Conservation (phyloP, 2,329 filamentous ascomycete genomes). For the Graphiopsis chlorocephala region DNA sequence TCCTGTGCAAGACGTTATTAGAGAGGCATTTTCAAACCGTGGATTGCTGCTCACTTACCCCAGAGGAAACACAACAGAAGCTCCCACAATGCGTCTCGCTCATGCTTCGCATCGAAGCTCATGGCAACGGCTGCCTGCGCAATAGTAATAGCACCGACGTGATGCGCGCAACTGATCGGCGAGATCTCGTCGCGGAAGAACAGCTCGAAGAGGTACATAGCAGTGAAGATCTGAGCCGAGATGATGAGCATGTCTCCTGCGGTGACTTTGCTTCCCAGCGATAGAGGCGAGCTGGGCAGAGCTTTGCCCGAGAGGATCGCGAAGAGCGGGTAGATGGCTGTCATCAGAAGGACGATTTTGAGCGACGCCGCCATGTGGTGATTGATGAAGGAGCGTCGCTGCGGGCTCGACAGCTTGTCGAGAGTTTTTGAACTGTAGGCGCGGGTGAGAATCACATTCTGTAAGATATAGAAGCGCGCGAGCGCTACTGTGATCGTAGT, state of each 20-base stretch:
- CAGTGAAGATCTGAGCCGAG: conserved; percentile 42
- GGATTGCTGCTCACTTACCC: conserved; percentile 33
- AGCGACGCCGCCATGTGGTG: conserved; percentile 46
- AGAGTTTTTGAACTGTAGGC: conserved; percentile 38
- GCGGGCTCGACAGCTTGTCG: conserved; percentile 35
- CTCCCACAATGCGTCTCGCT: conserved; percentile 37
- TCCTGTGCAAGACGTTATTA: conserved; percentile 30
- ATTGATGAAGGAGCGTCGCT: conserved; percentile 45
- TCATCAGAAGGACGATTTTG: conserved; percentile 41
- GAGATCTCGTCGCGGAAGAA: conserved; percentile 43
- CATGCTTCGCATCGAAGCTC: conserved; percentile 27
- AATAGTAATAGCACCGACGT: conserved; percentile 42
- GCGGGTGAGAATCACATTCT: conserved; percentile 27
- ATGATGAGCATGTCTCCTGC: conserved; percentile 43
- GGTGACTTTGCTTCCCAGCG: conserved; percentile 32
- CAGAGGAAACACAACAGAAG: conserved; percentile 40
- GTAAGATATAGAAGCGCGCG: conserved; percentile 35
- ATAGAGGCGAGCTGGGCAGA: conserved; percentile 30
- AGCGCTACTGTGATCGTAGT: conserved; percentile 24
- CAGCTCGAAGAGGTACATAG: conserved; percentile 49
- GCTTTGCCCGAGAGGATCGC: conserved; percentile 36
- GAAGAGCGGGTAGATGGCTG: conserved; percentile 44
- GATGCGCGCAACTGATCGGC: conserved; percentile 42
- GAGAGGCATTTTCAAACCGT: background rate
- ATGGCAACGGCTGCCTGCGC: conserved; percentile 45